phyloP scores from a whole-genome alignment of 768 basidiomycete species.

The Suillus subalutaceus region DNA sequence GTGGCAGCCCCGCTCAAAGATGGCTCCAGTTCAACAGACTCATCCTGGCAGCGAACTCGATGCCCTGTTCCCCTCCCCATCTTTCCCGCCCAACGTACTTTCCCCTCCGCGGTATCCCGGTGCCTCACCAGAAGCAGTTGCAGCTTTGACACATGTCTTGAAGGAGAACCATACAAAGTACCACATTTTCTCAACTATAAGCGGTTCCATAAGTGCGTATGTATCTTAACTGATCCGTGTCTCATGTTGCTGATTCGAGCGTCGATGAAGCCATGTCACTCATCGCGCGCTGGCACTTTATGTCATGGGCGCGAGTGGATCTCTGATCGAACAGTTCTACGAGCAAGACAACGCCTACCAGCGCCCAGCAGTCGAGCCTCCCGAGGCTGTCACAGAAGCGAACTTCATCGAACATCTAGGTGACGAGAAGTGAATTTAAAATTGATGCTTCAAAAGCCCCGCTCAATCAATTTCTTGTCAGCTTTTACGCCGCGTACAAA shows the following conservation, averaged over 20 bases:
- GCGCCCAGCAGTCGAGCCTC: constrained; percentile 27
- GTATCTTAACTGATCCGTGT: neutral
- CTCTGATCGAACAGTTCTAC: constrained; percentile 30
- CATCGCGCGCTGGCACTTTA: constrained; percentile 34
- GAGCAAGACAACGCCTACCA: constrained; percentile 22
- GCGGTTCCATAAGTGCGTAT: constrained; percentile 54
- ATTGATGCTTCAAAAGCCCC: neutral
- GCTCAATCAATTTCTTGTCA: neutral
- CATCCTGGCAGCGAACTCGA: constrained; percentile 1
- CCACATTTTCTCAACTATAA: constrained; percentile 51
- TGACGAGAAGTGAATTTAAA: constrained; percentile 27
- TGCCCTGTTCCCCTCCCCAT: constrained; percentile 13
- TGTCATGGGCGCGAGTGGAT: constrained; percentile 26
- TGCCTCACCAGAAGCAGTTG: constrained; percentile 28
- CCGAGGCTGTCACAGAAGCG: constrained; percentile 24
- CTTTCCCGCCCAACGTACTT: constrained; percentile 8
- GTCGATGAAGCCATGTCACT: constrained; percentile 27
- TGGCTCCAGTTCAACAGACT: neutral
- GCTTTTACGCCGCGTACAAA: constrained; percentile 31
- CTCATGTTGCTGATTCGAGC: neutral
- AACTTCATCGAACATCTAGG: constrained; percentile 29
- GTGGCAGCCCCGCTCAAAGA: neutral
- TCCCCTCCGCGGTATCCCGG: constrained; percentile 16
- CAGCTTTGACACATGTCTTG: constrained; percentile 34
- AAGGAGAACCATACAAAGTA: constrained; percentile 51